phyloP scores from a whole-genome alignment of 768 basidiomycete species.

The Pisolithus orientalis region DNA sequence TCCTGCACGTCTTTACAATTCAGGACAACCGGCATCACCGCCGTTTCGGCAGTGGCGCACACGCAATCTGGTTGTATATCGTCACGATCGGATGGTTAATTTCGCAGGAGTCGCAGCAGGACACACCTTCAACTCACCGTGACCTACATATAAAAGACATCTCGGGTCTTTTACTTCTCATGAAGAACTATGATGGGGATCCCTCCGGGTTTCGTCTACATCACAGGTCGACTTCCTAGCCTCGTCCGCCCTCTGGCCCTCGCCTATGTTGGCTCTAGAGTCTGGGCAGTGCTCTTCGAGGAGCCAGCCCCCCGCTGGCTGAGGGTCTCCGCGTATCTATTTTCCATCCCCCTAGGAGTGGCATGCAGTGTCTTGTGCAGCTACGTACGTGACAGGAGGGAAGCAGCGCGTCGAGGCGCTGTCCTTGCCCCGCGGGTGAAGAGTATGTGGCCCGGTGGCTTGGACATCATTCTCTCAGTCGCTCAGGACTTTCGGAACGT shows the following conservation, averaged over 20 bases:
- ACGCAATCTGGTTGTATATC: too few species aligned
- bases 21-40: too few species aligned
- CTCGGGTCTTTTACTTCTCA: too few species aligned
- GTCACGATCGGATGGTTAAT: too few species aligned
- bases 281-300: slow-evolving; percentile 7
- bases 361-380: slow-evolving; percentile 35
- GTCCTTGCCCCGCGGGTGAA: slow-evolving; percentile 27
- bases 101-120: too few species aligned
- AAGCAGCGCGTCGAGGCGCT: slow-evolving; percentile 1
- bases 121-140: too few species aligned
- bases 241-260: slow-evolving; percentile 15
- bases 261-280: slow-evolving; percentile 8
- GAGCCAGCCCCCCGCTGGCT: not conserved
- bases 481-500: slow-evolving; percentile 19
- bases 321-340: slow-evolving; percentile 6
- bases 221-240: slow-evolving; percentile 21
- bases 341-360: slow-evolving; percentile 20
- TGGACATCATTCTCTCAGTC: slow-evolving; percentile 25
- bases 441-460: slow-evolving; percentile 31
- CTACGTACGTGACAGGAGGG: slow-evolving; percentile 32
- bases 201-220: slow-evolving; percentile 28
- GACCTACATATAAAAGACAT: too few species aligned
- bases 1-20: too few species aligned
- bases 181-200: slow-evolving; percentile 17
- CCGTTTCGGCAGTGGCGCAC: too few species aligned